phyloP scores from a whole-genome alignment of 208 protist species.

The Acanthamoeba lenticulata region DNA sequence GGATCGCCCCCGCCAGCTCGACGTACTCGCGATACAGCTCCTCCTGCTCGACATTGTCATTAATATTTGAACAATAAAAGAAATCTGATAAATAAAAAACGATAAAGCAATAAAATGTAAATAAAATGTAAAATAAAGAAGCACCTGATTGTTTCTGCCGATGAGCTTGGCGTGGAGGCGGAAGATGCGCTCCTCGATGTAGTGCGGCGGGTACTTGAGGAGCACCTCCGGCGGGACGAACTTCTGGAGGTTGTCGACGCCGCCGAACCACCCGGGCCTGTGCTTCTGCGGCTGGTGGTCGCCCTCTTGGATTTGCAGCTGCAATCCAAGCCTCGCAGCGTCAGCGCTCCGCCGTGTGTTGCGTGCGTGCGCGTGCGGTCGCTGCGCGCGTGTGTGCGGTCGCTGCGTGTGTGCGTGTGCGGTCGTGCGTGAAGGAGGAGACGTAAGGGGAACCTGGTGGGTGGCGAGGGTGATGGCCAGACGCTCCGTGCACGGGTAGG shows the following conservation, averaged over 20 bases:
- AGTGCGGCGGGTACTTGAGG: not conserved
- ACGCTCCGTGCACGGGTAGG: conserved; percentile 23
- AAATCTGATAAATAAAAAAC: not conserved
- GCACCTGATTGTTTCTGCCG: not conserved
- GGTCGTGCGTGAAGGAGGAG: not conserved
- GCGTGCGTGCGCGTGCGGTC: too few relatives aligned
- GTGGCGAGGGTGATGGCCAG: not conserved
- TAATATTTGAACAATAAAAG: not conserved
- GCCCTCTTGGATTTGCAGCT: conserved; percentile 54
- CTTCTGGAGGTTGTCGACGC: not conserved
- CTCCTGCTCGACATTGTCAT: not conserved
- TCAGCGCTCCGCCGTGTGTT: too few relatives aligned
- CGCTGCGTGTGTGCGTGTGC: too few relatives aligned
- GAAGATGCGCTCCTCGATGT: conserved; percentile 47
- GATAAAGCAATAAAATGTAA: not conserved
- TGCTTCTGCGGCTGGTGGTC: conserved; percentile 51
- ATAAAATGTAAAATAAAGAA: not conserved
- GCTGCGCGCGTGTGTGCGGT: too few relatives aligned
- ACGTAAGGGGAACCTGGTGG: not conserved
- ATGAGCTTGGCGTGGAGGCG: not conserved
- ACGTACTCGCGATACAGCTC: conserved; percentile 37
- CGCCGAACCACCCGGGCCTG: conserved; percentile 3
- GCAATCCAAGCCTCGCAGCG: not conserved
- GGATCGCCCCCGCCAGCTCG: not conserved
- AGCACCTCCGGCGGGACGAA: conserved; percentile 7